A percentile compares a stretch with the other conserved stretches of the same genome.
phyloP scores from a whole-genome alignment of 805 yeast species.

The Saccharomycopsis guyanensis region DNA sequence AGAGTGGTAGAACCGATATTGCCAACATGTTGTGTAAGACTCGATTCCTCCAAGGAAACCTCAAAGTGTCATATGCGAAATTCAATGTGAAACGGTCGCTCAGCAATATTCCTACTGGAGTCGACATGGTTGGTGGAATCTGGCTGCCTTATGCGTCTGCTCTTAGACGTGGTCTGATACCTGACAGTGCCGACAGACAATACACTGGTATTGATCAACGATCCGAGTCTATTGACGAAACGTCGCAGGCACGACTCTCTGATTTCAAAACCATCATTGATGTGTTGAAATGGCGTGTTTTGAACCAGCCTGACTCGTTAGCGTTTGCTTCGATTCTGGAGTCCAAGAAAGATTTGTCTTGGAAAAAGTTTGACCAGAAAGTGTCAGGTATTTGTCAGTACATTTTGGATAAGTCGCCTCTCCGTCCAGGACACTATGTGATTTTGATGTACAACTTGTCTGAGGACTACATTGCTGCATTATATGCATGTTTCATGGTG shows the following conservation, averaged over 20 bases:
- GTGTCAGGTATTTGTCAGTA: constrained; percentile 69
- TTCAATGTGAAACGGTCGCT: constrained; percentile 62
- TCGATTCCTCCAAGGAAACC: constrained; percentile 68
- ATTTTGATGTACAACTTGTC: constrained; percentile 78
- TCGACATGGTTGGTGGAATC: constrained; percentile 70
- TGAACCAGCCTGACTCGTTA: constrained; percentile 65
- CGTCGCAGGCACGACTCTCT: constrained; percentile 65
- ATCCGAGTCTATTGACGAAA: constrained; percentile 66
- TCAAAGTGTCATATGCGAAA: constrained; percentile 74
- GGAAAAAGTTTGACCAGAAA: constrained; percentile 76
- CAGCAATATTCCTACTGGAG: constrained; percentile 62
- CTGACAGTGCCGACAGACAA: constrained; percentile 64
- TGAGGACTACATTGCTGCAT: constrained; percentile 77
- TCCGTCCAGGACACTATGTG: constrained; percentile 65
- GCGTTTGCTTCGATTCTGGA: constrained; percentile 50
- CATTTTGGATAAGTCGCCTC: constrained; percentile 55
- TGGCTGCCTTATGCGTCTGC: constrained; percentile 75
- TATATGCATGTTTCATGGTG: constrained; percentile 78
- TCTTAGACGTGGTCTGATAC: constrained; percentile 37
- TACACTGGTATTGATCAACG: constrained; percentile 76
- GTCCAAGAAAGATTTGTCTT: constrained; percentile 44
- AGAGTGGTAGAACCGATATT: constrained; percentile 84
- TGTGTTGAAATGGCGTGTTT: constrained; percentile 70
- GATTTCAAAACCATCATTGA: constrained; percentile 68
- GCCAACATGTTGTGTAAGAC: constrained; percentile 84